Base-by-base conservation (phyloP, 2,329 filamentous ascomycete genomes). In the Monosporascus cannonballus region DNA sequence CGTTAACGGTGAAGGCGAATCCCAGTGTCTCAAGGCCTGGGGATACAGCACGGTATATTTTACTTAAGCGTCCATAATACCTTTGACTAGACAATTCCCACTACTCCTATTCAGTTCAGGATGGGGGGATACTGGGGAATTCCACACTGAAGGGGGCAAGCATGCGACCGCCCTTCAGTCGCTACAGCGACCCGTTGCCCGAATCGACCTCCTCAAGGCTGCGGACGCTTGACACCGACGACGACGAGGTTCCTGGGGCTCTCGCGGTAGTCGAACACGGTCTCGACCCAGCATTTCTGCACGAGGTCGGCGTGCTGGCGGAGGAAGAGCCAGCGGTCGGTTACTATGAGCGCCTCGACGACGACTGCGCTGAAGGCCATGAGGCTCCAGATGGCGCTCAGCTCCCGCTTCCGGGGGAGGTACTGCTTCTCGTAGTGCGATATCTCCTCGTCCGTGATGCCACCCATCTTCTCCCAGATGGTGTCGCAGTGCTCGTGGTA, bases 301-400 rank as follows among this genome's bases (percentile, higher is more conserved):
- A 91, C 85, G 6, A 86, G 73, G 42, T 86, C 80, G 48, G 73
- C 64, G 61, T 96, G 89, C 72, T 99, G 93, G 53, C 76, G 80
- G 60, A 99, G 74, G 72, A 86, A 99, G 56, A 89, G 74, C 89
- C 90, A 99, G 46, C 94, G 80, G 75, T 99, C 94, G 46, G 87
- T 83, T 49, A 96, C 90, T 62, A 99, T 93, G 54, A 95, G 75
- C 34, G 90, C 90, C 74, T 99, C 94, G 2, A 95, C 85, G 4
- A 96, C 87, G 20, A 84, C 84, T 3, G 93, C 92, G 68, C 90
- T 95, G 64, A 96, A 96, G 1, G 94, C 92, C 93, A 99, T 99
- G 63, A 99, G 69, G 60, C 84, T 90, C 94, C 94, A 99, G 54
- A 95, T 83, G 7, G 95, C 80, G 64, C 87, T 90, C 39, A 99